These are phyloP conservation scores for Phytopythium chamaehyphon DNA, from an alignment of 352 stramenopile genomes.

Conservation along the genomic window DNA sequence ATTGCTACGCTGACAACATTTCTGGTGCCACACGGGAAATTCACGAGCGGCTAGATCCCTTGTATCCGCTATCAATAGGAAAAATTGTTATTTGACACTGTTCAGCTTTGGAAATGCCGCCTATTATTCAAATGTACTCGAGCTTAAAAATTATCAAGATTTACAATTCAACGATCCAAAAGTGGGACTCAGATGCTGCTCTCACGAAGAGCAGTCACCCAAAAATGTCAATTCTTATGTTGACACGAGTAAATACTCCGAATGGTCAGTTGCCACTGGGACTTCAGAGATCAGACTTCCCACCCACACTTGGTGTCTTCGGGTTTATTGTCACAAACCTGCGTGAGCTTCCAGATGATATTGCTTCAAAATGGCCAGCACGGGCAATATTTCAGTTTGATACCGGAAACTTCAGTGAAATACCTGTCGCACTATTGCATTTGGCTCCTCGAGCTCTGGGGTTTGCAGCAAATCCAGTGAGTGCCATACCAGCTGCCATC, in stretches of 20 bases:
- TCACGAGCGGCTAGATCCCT: constrained; percentile 7
- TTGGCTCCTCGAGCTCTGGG: background rate
- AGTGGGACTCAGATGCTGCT: background rate
- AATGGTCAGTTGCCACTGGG: background rate
- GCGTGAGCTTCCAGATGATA: background rate
- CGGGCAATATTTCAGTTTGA: background rate
- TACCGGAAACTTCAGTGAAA: background rate
- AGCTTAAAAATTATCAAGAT: background rate
- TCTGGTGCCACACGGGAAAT: constrained; percentile 13
- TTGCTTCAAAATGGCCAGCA: background rate
- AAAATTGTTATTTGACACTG: constrained; percentile 38
- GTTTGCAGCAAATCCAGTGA: background rate
- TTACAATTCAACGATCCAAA: background rate
- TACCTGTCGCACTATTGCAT: background rate
- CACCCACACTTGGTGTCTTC: background rate
- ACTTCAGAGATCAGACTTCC: background rate
- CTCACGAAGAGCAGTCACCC: constrained; percentile 1
- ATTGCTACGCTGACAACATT: constrained; percentile 13
- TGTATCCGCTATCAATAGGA: constrained; percentile 19
- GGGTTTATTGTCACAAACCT: constrained; percentile 1
- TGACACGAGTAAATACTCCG: background rate
- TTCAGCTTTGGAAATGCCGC: background rate
- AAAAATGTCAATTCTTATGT: background rate
- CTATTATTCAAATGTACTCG: background rate
- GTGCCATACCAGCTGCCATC: background rate